phyloP scores from a whole-genome alignment of 768 basidiomycete species.

The Auriscalpium orientale region DNA sequence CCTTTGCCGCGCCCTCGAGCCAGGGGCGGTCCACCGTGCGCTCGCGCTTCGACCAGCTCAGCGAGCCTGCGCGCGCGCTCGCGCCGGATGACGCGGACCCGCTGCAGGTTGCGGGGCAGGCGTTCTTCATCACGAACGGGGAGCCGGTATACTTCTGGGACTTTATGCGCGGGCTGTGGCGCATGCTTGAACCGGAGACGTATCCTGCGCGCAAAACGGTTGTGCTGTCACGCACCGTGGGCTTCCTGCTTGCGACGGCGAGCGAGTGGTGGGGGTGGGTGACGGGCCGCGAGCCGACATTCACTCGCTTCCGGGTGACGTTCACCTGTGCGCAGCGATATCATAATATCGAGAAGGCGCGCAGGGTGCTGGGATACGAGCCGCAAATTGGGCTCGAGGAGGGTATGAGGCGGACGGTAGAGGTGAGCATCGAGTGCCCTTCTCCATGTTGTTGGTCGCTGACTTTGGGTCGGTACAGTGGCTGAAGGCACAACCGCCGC shows the following conservation, averaged over 20 bases:
- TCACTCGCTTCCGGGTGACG: constrained; percentile 79
- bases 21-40: constrained; percentile 53
- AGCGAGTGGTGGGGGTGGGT: constrained; percentile 72
- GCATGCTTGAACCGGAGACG: constrained; percentile 31
- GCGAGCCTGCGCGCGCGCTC: constrained; percentile 46
- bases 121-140: constrained; percentile 94
- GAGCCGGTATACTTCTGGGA: constrained; percentile 98
- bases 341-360: constrained; percentile 92
- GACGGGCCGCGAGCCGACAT: constrained; percentile 71
- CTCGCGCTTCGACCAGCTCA: constrained; percentile 77
- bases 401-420: constrained; percentile 71
- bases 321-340: constrained; percentile 75
- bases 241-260: constrained; percentile 60
- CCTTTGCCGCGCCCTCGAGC: constrained; percentile 43
- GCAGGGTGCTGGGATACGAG: constrained; percentile 88
- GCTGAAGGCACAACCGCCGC: constrained; percentile 10
- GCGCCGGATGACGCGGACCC: constrained; percentile 37
- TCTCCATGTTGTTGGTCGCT: not conserved
- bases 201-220: constrained; percentile 47
- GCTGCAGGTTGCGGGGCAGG: constrained; percentile 84
- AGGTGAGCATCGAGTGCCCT: constrained; percentile 39
- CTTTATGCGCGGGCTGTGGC: constrained; percentile 77
- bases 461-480: constrained; percentile 4
- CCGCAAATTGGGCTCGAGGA: constrained; percentile 86
- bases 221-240: constrained; percentile 55